Evolutionary conservation across 345 rosid genomes (phyloP).

Genomic region (Hibiscus trionum): DNA sequence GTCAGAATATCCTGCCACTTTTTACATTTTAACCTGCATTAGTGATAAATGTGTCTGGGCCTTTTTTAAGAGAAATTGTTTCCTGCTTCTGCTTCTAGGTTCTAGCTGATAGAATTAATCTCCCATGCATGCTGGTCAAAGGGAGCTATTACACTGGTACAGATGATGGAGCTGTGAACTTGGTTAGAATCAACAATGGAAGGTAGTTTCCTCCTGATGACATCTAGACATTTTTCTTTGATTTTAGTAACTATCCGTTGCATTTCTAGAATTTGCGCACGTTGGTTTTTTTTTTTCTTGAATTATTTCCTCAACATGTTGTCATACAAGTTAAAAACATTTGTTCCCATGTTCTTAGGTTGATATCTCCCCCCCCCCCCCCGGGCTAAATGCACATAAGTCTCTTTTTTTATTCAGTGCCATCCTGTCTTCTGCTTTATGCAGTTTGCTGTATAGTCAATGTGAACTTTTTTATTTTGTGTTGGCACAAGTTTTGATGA

Average conservation of each 20-base stretch:
- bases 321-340: not conserved
- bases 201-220: conserved; percentile 37
- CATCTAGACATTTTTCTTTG: not conserved
- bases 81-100: conserved; percentile 43
- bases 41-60: not conserved
- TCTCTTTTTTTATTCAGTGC: not conserved
- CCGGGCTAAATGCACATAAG: not conserved
- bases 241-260: not conserved
- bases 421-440: not conserved
- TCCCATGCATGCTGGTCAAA: conserved; percentile 90
- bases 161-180: conserved; percentile 90
- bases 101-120: conserved; percentile 78
- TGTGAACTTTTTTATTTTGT: conserved; percentile 4
- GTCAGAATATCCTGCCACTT: not conserved
- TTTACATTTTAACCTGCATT: not conserved
- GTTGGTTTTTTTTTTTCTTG: not conserved
- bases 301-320: not conserved
- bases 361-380: not conserved
- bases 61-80: conserved; percentile 10
- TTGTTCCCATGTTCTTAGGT: not conserved
- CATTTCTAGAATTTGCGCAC: not conserved
- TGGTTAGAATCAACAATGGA: conserved; percentile 62
- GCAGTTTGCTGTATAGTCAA: conserved; percentile 10
- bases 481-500: conserved; percentile 6
- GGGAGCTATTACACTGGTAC: conserved; percentile 97